Evolutionary conservation across 768 basidiomycete species (phyloP).

Genomic region (Leccinum uliginosum): DNA sequence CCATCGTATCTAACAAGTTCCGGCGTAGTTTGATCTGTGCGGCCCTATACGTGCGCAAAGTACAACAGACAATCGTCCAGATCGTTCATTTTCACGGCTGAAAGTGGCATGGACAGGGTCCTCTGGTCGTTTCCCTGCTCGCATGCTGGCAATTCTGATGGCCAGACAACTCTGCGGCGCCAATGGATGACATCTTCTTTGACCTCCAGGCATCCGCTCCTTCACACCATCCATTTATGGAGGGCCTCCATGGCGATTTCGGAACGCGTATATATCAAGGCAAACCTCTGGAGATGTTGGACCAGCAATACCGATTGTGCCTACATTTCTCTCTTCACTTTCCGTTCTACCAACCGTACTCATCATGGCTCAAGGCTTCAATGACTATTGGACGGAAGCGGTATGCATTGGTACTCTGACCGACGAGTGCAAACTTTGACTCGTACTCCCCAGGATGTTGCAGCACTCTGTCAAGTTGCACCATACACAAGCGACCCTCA

Average conservation of each 20-base stretch:
- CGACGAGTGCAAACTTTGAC: slow-evolving; percentile 2
- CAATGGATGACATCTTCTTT: slow-evolving; percentile 9
- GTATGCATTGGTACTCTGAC: slow-evolving; percentile 1
- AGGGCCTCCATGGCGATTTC: slow-evolving; percentile 16
- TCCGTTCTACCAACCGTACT: background rate
- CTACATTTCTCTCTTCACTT: background rate
- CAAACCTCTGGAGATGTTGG: background rate
- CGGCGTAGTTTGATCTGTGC: background rate
- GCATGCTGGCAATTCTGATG: slow-evolving; percentile 10
- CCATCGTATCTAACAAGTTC: slow-evolving; percentile 2
- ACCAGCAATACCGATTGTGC: slow-evolving; percentile 6
- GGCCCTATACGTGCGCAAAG: background rate
- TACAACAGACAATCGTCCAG: slow-evolving; percentile 8
- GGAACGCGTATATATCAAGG: slow-evolving; percentile 17
- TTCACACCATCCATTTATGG: slow-evolving; percentile 17
- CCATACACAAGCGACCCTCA: background rate
- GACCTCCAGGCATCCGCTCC: slow-evolving; percentile 11
- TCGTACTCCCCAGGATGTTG: slow-evolving; percentile 5
- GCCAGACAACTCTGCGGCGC: slow-evolving; percentile 13
- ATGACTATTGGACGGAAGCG: background rate
- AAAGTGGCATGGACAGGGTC: slow-evolving; percentile 12
- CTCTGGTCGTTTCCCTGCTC: background rate
- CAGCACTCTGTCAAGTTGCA: background rate
- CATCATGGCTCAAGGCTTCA: slow-evolving; percentile 12
- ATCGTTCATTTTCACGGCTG: slow-evolving; percentile 4